Evolutionary conservation across 345 rosid genomes (phyloP).

Genomic region (Populus simonii): DNA sequence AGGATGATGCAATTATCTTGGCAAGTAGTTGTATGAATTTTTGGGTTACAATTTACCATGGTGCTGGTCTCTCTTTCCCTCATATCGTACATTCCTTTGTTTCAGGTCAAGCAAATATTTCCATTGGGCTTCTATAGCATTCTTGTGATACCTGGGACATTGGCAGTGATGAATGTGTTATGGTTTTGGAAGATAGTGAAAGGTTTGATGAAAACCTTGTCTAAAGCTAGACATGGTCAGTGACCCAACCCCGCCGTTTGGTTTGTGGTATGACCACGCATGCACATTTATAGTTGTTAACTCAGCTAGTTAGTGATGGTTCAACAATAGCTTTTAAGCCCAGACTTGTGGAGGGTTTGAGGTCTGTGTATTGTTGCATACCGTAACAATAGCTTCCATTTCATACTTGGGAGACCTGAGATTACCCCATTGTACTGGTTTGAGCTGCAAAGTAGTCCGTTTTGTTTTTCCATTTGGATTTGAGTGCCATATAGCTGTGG

Average conservation of each 20-base stretch:
- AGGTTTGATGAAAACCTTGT: slow-evolving; percentile 67
- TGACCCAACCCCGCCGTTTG: slow-evolving; percentile 16
- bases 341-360: neutral
- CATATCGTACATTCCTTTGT: neutral
- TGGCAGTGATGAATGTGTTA: slow-evolving; percentile 53
- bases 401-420: too few species aligned
- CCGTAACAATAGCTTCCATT: neutral
- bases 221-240: slow-evolving; percentile 49
- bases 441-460: too few species aligned
- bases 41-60: neutral
- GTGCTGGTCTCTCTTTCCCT: neutral
- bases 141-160: slow-evolving; percentile 42
- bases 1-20: neutral
- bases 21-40: neutral
- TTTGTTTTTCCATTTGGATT: too few species aligned
- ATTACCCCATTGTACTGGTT: too few species aligned
- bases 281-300: too few species aligned
- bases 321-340: neutral
- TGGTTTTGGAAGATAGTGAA: slow-evolving; percentile 84
- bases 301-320: too few species aligned
- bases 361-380: neutral
- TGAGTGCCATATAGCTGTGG: too few species aligned
- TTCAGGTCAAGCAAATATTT: slow-evolving; percentile 64
- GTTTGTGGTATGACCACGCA: neutral
- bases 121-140: slow-evolving; percentile 71